phyloP scores from a whole-genome alignment of 176 grass and related monocot genomes.

The Carex littledalei region DNA sequence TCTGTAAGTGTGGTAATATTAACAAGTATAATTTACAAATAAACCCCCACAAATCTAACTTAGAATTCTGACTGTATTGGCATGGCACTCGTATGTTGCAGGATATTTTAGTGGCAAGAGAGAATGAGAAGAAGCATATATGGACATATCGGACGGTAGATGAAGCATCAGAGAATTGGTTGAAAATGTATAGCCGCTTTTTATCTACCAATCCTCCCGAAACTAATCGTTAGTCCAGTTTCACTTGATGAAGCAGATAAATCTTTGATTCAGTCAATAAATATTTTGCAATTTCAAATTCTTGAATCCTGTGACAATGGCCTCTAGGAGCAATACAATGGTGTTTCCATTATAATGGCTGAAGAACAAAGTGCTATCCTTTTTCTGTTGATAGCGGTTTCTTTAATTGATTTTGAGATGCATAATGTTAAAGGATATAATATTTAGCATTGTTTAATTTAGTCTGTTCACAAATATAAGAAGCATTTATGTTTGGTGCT shows the following conservation, averaged over 20 bases:
- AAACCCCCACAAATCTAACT: background rate
- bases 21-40: background rate
- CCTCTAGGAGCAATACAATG: background rate
- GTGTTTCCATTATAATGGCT: background rate
- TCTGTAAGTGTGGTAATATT: background rate
- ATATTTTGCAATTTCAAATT: background rate
- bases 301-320: background rate
- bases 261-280: background rate
- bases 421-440: background rate
- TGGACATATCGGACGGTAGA: constrained; percentile 81
- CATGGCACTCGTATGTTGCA: constrained; percentile 13
- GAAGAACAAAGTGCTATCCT: background rate
- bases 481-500: background rate
- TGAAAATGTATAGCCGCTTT: constrained; percentile 45
- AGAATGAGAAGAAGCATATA: constrained; percentile 58
- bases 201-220: background rate
- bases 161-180: constrained; percentile 62
- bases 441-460: background rate
- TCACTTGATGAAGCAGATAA: background rate
- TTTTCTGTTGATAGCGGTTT: background rate
- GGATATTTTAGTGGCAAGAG: constrained; percentile 52
- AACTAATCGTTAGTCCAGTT: background rate
- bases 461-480: background rate
- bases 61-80: background rate
- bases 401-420: background rate